Percentiles rank a stretch among this genome's conserved stretches.
Conservation (phyloP, 148 eudicot species). For the Persicaria maculosa region DNA sequence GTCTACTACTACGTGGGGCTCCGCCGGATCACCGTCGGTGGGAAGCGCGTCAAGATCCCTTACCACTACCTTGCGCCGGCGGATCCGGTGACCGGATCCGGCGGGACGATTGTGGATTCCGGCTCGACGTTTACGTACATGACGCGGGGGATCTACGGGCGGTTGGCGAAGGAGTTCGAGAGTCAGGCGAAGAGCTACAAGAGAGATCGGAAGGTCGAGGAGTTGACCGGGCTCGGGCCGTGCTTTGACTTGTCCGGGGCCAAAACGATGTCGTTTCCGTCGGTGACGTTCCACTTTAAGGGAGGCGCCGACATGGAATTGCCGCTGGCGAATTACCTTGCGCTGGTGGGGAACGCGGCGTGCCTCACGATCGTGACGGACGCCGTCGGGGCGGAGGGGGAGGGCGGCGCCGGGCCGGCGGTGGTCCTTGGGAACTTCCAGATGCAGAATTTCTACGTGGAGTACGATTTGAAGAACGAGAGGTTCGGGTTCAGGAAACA, state of each 20-base stretch:
- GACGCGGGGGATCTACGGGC: conserved; percentile 33
- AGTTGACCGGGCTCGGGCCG: conserved; percentile 34
- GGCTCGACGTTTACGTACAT: conserved; percentile 66
- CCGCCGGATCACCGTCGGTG: conserved; percentile 53
- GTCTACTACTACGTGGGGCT: conserved; percentile 50
- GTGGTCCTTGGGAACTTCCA: conserved; percentile 64
- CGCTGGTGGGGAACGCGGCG: conserved; percentile 23
- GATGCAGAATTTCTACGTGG: conserved; percentile 61
- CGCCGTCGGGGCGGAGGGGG: neutral
- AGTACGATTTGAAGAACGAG: conserved; percentile 58
- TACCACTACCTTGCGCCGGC: conserved; percentile 28
- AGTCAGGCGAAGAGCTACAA: conserved; percentile 37
- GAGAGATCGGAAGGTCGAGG: conserved; percentile 40
- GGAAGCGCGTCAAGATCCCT: conserved; percentile 43
- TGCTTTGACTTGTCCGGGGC: conserved; percentile 32
- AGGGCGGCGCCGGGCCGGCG: conserved; percentile 29
- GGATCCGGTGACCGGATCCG: conserved; percentile 29
- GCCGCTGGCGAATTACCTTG: conserved; percentile 44
- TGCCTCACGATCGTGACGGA: conserved; percentile 54
- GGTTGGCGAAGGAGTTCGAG: conserved; percentile 43
- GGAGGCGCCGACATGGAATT: conserved; percentile 60
- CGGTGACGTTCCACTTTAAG: conserved; percentile 43
- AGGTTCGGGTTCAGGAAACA: conserved; percentile 59
- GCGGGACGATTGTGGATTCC: conserved; percentile 67
- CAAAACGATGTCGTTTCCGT: conserved; percentile 28